phyloP scores from a whole-genome alignment of 106 monocot species.

The Allium cepa region DNA sequence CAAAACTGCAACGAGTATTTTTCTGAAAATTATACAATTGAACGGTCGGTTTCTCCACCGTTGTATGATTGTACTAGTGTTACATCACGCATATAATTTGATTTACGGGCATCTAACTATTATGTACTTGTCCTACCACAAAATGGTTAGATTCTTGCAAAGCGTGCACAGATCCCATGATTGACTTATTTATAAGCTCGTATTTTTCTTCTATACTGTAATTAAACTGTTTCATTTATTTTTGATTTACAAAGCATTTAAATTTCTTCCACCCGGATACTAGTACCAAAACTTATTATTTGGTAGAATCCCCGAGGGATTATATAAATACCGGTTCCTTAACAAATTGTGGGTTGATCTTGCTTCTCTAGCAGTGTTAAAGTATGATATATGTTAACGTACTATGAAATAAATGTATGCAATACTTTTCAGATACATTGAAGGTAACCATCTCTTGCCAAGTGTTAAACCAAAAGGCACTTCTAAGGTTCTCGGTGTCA shows the following conservation, averaged over 20 bases:
- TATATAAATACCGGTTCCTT: slow-evolving; percentile 85
- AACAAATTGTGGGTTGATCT: slow-evolving; percentile 74
- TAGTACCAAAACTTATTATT: slow-evolving; percentile 82
- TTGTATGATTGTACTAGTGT: no score
- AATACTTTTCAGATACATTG: slow-evolving; percentile 61
- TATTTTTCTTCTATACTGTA: background rate
- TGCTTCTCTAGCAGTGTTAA: background rate
- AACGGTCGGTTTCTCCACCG: no score
- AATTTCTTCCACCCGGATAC: slow-evolving; percentile 35
- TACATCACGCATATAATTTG: no score
- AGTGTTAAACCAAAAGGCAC: slow-evolving; percentile 60
- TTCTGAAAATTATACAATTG: no score
- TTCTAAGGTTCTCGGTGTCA: slow-evolving; percentile 72
- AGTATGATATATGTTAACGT: no score
- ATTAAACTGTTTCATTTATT: no score
- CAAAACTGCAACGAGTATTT: no score
- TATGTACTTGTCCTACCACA: slow-evolving; percentile 88
- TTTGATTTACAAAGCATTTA: no score
- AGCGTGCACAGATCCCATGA: slow-evolving; percentile 66
- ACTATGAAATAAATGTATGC: no score
- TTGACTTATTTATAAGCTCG: slow-evolving; percentile 81
- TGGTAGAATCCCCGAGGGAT: slow-evolving; percentile 72
- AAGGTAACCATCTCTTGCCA: slow-evolving; percentile 78
- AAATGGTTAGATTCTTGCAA: slow-evolving; percentile 77
- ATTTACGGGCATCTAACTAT: background rate